Base-by-base conservation (phyloP, 352 stramenopile species). In the Globisporangium recalcitrans region DNA sequence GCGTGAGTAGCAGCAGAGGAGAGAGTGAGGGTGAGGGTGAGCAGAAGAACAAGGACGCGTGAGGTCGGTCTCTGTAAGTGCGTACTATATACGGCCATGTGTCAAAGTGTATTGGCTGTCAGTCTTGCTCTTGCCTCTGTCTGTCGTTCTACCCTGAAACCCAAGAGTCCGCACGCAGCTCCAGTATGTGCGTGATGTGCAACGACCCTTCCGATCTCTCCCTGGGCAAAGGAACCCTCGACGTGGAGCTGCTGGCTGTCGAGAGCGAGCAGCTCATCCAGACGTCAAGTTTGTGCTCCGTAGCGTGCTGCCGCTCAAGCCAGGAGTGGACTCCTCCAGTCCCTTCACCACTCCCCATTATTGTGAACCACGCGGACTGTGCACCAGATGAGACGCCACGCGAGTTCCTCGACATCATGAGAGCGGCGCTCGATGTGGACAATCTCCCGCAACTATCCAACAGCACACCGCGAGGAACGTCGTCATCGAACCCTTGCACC, bases 31-130 rank as follows among this genome's bases (percentile, higher is more conserved):
- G 32, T 59, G 56, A 26, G 21, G 49, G 0, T 52, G 57, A 36
- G 34, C 68, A 51, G 19, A 70, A 65, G 10, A 65, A 29, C 40
- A 31, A 55, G n/a, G 70, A 77, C 27, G 24, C 48, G 49, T 47
- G 56, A 24, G 64, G 68, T 31, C 5, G 27, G 27, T 31, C 27
- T 31, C 27, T 31, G 27, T n/a, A n/a, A n/a, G n/a, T n/a, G n/a
- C n/a, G n/a, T n/a, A n/a, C n/a, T n/a, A n/a, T n/a, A n/a, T n/a
- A n/a, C n/a, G n/a, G n/a, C n/a, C n/a, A n/a, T n/a, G n/a, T n/a
- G n/a, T n/a, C n/a, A n/a, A n/a, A n/a, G n/a, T n/a, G n/a, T n/a
- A n/a, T n/a, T n/a, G n/a, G n/a, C n/a, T n/a, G n/a, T n/a, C n/a
- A n/a, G n/a, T n/a, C n/a, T n/a, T n/a, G n/a, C n/a, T n/a, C n/a